These are phyloP conservation scores for Pseudogymnoascus sp. DNA, from an alignment of 2,329 filamentous ascomycete species.

Conservation along the genomic window DNA sequence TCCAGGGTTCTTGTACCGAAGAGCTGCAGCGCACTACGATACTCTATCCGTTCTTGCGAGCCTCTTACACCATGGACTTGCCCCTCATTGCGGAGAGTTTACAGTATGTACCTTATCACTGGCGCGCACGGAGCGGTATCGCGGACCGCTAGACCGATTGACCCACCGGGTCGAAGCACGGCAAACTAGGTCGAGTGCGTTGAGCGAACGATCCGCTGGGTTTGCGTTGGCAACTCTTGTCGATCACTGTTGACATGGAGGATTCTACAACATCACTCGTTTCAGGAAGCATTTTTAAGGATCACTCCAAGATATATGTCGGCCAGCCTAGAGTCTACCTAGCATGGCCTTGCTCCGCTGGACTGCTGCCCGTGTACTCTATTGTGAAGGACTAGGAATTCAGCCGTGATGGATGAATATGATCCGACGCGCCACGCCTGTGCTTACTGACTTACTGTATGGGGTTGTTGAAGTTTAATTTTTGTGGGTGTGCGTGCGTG, in stretches of 20 bases:
- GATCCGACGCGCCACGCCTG: background rate
- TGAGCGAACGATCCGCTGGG: background rate
- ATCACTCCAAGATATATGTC: background rate
- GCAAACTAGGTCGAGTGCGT: background rate
- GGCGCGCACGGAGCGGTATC: background rate
- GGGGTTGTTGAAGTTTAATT: constrained; percentile 6
- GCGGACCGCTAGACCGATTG: background rate
- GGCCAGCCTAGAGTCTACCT: constrained; percentile 1
- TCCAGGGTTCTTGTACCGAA: background rate
- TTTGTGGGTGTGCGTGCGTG: background rate
- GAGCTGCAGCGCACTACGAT: background rate
- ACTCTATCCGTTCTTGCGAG: background rate
- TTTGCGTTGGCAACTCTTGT: background rate
- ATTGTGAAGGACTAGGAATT: background rate
- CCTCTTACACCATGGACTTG: background rate
- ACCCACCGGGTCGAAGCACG: background rate
- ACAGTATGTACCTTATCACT: constrained; percentile 1
- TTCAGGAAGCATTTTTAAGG: constrained; percentile 2
- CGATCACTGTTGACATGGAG: background rate
- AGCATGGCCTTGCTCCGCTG: background rate
- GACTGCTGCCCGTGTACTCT: background rate
- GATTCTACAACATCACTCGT: background rate
- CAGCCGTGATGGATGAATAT: constrained; percentile 5
- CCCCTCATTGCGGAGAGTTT: background rate
- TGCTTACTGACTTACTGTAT: background rate